These are phyloP conservation scores for Choiromyces venosus DNA, from an alignment of 495 filamentous ascomycete genomes.

Conservation along the genomic window DNA sequence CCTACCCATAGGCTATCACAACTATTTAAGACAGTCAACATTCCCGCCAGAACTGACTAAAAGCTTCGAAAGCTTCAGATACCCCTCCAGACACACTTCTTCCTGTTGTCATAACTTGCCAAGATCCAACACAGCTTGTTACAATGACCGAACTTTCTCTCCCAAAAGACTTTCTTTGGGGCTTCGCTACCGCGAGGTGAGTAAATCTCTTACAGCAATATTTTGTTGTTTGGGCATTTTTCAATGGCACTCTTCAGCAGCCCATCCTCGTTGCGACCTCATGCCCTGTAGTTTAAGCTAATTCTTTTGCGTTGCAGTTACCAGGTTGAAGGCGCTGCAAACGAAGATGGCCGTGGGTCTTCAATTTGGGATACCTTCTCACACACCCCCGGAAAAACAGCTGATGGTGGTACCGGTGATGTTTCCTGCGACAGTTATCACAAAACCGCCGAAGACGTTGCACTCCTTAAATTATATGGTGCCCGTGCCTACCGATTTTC, in stretches of 20 bases:
- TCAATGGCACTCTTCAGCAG: conserved; percentile 11
- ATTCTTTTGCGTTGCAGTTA: conserved; percentile 25
- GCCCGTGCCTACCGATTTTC: conserved; percentile 44
- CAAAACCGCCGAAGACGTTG: conserved; percentile 39
- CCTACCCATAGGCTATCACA: no score
- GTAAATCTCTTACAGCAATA: neutral
- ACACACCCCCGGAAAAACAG: conserved; percentile 39
- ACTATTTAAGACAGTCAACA: no score
- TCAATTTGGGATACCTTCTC: conserved; percentile 46
- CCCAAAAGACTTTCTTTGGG: conserved; percentile 51
- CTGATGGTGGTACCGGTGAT: conserved; percentile 41
- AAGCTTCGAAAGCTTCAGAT: no score
- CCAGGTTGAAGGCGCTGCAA: conserved; percentile 50
- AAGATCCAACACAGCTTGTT: no score
- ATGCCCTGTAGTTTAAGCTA: neutral
- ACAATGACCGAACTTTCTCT: conserved; percentile 24
- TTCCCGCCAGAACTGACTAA: no score
- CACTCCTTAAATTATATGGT: conserved; percentile 40
- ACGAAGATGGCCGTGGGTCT: conserved; percentile 48
- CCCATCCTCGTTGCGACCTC: neutral
- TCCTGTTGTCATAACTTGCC: no score
- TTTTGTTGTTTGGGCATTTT: neutral
- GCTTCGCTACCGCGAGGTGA: conserved; percentile 49
- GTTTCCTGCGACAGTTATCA: conserved; percentile 43
- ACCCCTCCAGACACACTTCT: no score